Evolutionary conservation across 352 stramenopile genomes (phyloP), one percentile per base, ranked within the genome.

Genomic region (Thalassiosira allenii): DNA sequence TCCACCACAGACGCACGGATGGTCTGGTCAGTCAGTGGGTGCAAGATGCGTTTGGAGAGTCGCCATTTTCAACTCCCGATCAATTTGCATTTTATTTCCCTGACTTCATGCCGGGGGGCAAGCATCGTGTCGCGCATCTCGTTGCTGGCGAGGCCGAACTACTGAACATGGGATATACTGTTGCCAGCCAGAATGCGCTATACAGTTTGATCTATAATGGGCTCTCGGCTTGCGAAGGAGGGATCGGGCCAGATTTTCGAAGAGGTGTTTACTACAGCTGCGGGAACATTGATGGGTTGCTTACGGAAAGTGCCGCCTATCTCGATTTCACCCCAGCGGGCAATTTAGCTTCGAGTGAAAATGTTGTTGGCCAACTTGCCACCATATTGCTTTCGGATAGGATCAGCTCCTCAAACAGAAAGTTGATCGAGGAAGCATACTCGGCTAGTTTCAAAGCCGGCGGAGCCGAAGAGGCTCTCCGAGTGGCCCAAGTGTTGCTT

Each of bases 11-110:
- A 47, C 41, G 67, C 63, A 76, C 37, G n/a, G 54, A 80, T 53
- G 58, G 53, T 23, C 20, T 80, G 4, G 5, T 87, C 20, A 47
- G 29, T 30, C 34, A 17, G 12, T 8, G 30, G 22, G 25, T 27
- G 22, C 20, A 23, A 43, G 27, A 57, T 0, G 47, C 27, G 43
- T 72, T 91, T 40, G 83, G 88, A 11, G 52, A 90, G 52, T 33
- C 59, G 5, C 37, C 74, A 2, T 85, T 86, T 61, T 66, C 61
- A 9, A 74, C 66, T 8, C 87, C 77, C 14, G 79, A 75, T 32
- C 78, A 90, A 44, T 93, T 92, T 63, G 71, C 47, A 30, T 90
- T 84, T 54, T 88, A 68, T 54, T 43, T 49, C 2, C 62, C 75
- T 8, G 56, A 67, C 12, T 81, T 57, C 40, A 25, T 43, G n/a